Conservation (phyloP, 2,329 filamentous ascomycete genomes). For the Aureobasidium sp. region DNA sequence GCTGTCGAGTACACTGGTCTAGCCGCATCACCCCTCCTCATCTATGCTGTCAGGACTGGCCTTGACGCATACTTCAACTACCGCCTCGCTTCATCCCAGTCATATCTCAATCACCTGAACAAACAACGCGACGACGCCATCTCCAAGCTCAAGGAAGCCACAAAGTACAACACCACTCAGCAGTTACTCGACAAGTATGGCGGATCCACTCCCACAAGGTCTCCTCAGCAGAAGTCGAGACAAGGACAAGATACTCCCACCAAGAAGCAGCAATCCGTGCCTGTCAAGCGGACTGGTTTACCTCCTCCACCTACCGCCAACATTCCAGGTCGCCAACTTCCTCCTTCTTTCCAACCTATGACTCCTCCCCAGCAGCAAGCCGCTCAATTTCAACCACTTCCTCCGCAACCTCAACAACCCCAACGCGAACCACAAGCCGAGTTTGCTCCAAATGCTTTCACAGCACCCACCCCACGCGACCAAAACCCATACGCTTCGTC, state of each 20-base stretch:
- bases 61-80: constrained; percentile 71
- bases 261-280: constrained; percentile 26
- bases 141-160: constrained; percentile 87
- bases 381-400: background rate
- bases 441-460: constrained; percentile 68
- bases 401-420: constrained; percentile 12
- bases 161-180: constrained; percentile 91
- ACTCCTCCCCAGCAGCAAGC: constrained; percentile 38
- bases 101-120: constrained; percentile 65
- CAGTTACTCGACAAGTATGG: constrained; percentile 93
- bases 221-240: background rate
- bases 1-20: constrained; percentile 71
- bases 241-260: constrained; percentile 1
- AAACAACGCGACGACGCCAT: constrained; percentile 80
- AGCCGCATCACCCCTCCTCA: constrained; percentile 63
- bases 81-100: constrained; percentile 63
- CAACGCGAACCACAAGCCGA: constrained; percentile 33
- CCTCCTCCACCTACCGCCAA: constrained; percentile 60
- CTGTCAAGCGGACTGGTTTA: constrained; percentile 49
- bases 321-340: constrained; percentile 40
- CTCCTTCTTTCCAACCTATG: constrained; percentile 39
- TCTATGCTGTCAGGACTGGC: constrained; percentile 64
- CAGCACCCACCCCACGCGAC: constrained; percentile 19
- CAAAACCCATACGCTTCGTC: constrained; percentile 23
- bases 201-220: constrained; percentile 44